A percentile compares a stretch with the other conserved stretches of the same genome.
phyloP scores from a whole-genome alignment of 352 stramenopile species.

The Pythium rhizo-oryzae region DNA sequence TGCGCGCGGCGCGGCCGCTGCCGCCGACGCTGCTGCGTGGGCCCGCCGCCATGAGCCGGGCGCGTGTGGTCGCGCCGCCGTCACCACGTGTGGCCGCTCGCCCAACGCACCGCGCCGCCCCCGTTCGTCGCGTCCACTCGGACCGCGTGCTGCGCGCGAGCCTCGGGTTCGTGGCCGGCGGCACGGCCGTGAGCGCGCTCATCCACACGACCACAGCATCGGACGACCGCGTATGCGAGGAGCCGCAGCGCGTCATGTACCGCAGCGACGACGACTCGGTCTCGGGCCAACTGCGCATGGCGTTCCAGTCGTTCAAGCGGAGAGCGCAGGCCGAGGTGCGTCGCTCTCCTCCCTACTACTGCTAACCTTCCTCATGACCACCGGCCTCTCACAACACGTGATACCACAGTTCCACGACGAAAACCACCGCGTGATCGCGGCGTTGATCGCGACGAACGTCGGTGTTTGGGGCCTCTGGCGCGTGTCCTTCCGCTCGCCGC shows the following conservation, averaged over 20 bases:
- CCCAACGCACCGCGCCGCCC: no score
- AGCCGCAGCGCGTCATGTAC: slow-evolving; percentile 9
- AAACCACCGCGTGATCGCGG: slow-evolving; percentile 62
- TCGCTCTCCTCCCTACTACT: no score
- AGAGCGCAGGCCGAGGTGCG: slow-evolving; percentile 14
- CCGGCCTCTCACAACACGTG: background rate
- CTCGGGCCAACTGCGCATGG: slow-evolving; percentile 18
- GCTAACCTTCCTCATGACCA: background rate
- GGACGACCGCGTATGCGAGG: background rate
- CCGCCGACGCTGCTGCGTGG: no score
- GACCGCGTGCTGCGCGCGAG: slow-evolving; percentile 54
- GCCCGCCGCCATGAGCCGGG: no score
- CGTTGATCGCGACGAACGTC: slow-evolving; percentile 69
- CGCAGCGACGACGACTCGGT: slow-evolving; percentile 15
- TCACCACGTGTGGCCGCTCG: no score
- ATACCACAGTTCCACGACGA: slow-evolving; percentile 53
- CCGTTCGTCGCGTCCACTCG: background rate
- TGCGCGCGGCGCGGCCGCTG: no score
- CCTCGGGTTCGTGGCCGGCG: slow-evolving; percentile 52
- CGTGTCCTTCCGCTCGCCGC: slow-evolving; percentile 47
- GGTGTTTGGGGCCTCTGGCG: slow-evolving; percentile 77
- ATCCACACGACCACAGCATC: slow-evolving; percentile 5
- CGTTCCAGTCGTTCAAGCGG: slow-evolving; percentile 16
- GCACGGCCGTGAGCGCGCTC: slow-evolving; percentile 43
- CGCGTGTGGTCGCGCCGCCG: no score